Evolutionary conservation across 129 eudicot genomes (phyloP).

Genomic region (sunflower (Helianthus annuus)): DNA sequence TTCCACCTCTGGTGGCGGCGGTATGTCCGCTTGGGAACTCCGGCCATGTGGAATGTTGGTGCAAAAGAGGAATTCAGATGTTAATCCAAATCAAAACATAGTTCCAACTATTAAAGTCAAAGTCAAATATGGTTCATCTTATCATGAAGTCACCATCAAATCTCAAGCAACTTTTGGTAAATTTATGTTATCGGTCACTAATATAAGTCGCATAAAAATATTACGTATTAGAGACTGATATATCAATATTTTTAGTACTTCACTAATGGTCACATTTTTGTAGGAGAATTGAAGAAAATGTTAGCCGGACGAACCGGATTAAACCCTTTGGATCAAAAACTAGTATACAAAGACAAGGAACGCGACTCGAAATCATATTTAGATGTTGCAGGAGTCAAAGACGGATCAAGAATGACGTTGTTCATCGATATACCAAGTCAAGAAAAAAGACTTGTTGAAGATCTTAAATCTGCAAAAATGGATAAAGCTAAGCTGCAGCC

Average conservation of each 20-base stretch:
- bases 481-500: constrained; percentile 53
- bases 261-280: neutral
- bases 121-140: constrained; percentile 71
- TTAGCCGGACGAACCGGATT: constrained; percentile 68
- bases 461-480: constrained; percentile 44
- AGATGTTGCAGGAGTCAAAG: constrained; percentile 68
- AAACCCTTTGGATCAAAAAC: constrained; percentile 73
- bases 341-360: constrained; percentile 72
- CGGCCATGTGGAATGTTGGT: constrained; percentile 97
- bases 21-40: constrained; percentile 59
- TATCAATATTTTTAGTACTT: too few species aligned
- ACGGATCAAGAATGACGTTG: constrained; percentile 75
- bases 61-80: constrained; percentile 81
- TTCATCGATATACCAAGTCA: constrained; percentile 61
- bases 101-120: constrained; percentile 66
- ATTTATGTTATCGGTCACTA: neutral
- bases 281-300: constrained; percentile 89
- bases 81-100: constrained; percentile 37
- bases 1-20: constrained; percentile 30
- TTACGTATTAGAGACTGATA: too few species aligned
- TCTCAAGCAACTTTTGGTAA: constrained; percentile 89
- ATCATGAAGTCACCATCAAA: constrained; percentile 65
- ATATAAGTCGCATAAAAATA: too few species aligned
- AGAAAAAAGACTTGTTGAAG: constrained; percentile 66
- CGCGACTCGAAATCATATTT: constrained; percentile 75